phyloP scores from a whole-genome alignment of 495 filamentous ascomycete species.

The Beverwykella pulmonaria region DNA sequence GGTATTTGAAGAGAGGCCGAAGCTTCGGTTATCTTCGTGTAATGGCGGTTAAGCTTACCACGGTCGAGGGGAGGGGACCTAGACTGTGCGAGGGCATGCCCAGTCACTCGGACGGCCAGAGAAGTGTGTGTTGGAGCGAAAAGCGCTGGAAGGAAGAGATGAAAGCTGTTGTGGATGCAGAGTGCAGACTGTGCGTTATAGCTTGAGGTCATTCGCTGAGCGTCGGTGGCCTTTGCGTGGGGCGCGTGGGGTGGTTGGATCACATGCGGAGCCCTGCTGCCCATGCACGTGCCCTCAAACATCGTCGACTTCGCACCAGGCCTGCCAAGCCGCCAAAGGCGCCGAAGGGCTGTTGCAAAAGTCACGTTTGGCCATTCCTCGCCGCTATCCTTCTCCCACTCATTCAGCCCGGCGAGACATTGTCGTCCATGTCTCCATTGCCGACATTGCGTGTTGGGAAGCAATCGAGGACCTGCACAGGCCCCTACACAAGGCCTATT shows the following conservation, averaged over 20 bases:
- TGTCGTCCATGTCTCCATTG: slow-evolving; percentile 17
- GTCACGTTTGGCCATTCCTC: background rate
- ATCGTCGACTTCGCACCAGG: background rate
- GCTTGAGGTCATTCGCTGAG: slow-evolving; percentile 29
- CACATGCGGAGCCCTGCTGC: slow-evolving; percentile 19
- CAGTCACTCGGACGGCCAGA: background rate
- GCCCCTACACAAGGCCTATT: slow-evolving; percentile 11
- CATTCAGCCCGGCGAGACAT: background rate
- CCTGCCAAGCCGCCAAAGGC: slow-evolving; percentile 11
- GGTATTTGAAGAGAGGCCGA: background rate
- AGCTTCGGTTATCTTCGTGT: slow-evolving; percentile 27
- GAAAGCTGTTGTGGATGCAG: background rate
- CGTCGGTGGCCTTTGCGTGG: slow-evolving; percentile 3
- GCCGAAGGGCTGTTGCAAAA: slow-evolving; percentile 6
- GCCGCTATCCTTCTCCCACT: background rate
- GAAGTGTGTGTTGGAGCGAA: background rate
- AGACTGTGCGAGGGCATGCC: background rate
- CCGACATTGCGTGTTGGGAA: background rate
- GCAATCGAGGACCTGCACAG: slow-evolving; percentile 14
- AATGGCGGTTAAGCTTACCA: slow-evolving; percentile 1
- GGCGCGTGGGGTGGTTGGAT: slow-evolving; percentile 9
- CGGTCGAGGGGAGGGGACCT: background rate
- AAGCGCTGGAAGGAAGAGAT: background rate
- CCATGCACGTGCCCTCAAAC: too few relatives aligned
- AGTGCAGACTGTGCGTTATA: background rate